A percentile compares a stretch with the other conserved stretches of the same genome.
Evolutionary conservation across 2,329 filamentous ascomycete species (phyloP).

Genomic region (Paramyrothecium roridum): DNA sequence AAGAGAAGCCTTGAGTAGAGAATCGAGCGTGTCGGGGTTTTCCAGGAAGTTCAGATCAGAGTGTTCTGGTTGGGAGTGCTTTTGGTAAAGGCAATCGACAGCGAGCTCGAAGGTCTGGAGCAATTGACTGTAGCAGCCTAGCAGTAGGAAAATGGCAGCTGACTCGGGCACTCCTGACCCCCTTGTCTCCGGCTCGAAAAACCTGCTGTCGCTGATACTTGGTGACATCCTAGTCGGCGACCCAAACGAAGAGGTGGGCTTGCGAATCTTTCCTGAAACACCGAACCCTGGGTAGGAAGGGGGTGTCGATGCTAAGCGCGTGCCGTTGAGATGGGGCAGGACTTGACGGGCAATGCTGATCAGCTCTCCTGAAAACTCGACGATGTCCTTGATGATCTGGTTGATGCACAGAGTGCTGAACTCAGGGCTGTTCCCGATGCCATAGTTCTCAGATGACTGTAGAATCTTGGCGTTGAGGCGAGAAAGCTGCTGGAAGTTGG

Average conservation of each 20-base stretch:
- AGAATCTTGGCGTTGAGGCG: conserved; percentile 8
- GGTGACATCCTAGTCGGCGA: not conserved
- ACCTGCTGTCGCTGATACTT: conserved; percentile 2
- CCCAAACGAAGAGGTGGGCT: not conserved
- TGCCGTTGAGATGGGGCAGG: conserved; percentile 3
- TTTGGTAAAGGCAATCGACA: conserved; percentile 6
- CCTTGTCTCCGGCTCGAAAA: not conserved
- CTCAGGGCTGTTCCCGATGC: not conserved
- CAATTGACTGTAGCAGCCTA: conserved; percentile 9
- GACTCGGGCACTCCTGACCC: conserved; percentile 7
- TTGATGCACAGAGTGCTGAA: not conserved
- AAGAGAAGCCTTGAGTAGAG: conserved; percentile 7
- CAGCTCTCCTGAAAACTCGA: conserved; percentile 10
- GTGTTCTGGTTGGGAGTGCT: conserved; percentile 3
- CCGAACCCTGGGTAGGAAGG: not conserved
- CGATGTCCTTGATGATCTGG: conserved; percentile 6
- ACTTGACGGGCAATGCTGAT: conserved; percentile 8
- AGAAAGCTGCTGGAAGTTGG: conserved; percentile 6
- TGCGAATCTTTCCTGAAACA: conserved; percentile 1
- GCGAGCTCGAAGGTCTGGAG: conserved; percentile 8
- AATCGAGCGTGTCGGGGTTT: conserved; percentile 3
- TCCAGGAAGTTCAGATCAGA: not conserved
- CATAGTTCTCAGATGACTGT: conserved; percentile 5
- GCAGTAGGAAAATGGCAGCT: conserved; percentile 6
- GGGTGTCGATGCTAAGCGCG: not conserved